A percentile compares a stretch with the other conserved stretches of the same genome.
phyloP scores from a whole-genome alignment of 169 alveolate genomes.

The Plasmodium relictum region DNA sequence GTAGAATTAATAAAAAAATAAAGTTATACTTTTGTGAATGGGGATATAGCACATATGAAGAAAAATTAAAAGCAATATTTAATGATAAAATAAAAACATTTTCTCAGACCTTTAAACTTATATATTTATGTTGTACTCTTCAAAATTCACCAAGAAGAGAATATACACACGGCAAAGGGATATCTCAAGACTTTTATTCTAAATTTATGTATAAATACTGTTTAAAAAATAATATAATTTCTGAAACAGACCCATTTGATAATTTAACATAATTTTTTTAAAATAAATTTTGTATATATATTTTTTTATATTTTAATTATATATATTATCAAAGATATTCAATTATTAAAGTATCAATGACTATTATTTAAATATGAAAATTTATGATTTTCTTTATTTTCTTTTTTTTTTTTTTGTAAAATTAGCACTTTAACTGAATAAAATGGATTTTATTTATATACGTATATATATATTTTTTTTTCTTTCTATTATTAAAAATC shows the following conservation, averaged over 20 bases:
- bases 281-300: neutral
- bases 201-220: conserved; percentile 53
- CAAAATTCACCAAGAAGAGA: conserved; percentile 45
- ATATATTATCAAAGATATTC: neutral
- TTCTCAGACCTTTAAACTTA: conserved; percentile 29
- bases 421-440: too few relatives aligned
- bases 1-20: conserved; percentile 31
- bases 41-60: conserved; percentile 83
- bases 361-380: too few relatives aligned
- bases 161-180: conserved; percentile 67
- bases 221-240: conserved; percentile 12
- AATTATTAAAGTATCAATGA: neutral
- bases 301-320: neutral
- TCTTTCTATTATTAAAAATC: too few relatives aligned
- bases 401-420: too few relatives aligned
- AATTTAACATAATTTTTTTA: neutral
- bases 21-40: conserved; percentile 84
- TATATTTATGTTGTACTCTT: conserved; percentile 40
- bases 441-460: too few relatives aligned
- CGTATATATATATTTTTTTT: too few relatives aligned
- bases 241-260: neutral
- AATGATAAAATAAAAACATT: conserved; percentile 76
- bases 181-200: conserved; percentile 39
- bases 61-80: conserved; percentile 80
- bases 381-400: too few relatives aligned